Evolutionary conservation across 148 eudicot species (phyloP).

Genomic region (Nepenthes gracilis): DNA sequence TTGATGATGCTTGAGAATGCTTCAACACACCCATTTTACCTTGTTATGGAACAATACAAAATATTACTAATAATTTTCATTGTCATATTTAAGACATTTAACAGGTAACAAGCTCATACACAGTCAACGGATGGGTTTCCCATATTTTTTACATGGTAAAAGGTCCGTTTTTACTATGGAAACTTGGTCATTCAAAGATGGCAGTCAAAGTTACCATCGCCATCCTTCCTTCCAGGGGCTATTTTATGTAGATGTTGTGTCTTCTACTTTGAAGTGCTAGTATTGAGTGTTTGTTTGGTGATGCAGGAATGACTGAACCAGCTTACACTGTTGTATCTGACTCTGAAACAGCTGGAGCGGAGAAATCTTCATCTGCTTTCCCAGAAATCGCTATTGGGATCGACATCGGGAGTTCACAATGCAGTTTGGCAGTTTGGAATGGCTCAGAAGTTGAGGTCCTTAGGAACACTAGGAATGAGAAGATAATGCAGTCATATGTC

Average conservation of each 20-base stretch:
- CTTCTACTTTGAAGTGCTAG: not conserved
- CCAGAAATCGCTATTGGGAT: constrained; percentile 77
- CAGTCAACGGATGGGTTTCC: too few relatives aligned
- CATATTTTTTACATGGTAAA: too few relatives aligned
- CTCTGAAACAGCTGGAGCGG: constrained; percentile 68
- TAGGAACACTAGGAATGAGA: constrained; percentile 59
- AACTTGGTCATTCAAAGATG: not conserved
- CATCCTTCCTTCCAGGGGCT: constrained; percentile 12
- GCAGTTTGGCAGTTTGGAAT: constrained; percentile 78
- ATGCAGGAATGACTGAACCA: constrained; percentile 66
- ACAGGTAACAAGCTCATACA: too few relatives aligned
- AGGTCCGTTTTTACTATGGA: too few relatives aligned
- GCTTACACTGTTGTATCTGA: constrained; percentile 82
- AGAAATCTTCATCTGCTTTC: constrained; percentile 34
- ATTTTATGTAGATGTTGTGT: not conserved
- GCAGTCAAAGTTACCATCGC: not conserved
- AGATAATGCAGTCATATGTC: constrained; percentile 58
- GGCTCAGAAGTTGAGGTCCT: constrained; percentile 74
- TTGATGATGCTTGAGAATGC: too few relatives aligned
- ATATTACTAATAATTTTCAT: too few relatives aligned
- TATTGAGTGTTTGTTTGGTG: not conserved
- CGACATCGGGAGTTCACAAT: constrained; percentile 81
- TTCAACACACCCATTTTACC: too few relatives aligned
- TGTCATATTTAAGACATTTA: too few relatives aligned
- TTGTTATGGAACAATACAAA: too few relatives aligned